These are phyloP conservation scores for Isatis tinctoria DNA, from an alignment of 345 rosid genomes.

Conservation along the genomic window DNA sequence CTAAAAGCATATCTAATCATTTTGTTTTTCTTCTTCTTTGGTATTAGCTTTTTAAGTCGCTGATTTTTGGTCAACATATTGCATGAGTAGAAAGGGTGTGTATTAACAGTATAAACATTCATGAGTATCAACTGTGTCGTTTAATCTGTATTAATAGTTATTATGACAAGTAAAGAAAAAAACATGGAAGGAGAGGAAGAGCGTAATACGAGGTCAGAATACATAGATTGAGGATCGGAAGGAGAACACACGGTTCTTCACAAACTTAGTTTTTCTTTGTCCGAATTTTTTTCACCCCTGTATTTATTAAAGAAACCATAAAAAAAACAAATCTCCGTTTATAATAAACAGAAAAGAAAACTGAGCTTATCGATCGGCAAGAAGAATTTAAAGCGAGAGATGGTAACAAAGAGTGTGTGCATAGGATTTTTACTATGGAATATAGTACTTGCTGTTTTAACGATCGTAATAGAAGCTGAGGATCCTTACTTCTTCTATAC, in stretches of 20 bases:
- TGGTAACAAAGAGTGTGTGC: conserved; percentile 1
- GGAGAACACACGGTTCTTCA: conserved; percentile 14
- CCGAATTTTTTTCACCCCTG: neutral
- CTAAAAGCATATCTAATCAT: no score
- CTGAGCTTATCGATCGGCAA: neutral
- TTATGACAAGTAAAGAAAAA: neutral
- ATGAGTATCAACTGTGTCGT: no score
- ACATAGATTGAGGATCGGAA: conserved; percentile 1
- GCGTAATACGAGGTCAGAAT: conserved; percentile 17
- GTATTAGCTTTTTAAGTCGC: neutral
- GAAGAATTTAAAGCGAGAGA: neutral
- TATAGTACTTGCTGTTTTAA: neutral
- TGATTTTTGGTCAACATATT: neutral
- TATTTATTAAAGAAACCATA: neutral
- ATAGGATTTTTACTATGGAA: neutral
- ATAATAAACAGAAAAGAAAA: neutral
- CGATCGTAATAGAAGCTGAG: conserved; percentile 36
- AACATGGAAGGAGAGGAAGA: conserved; percentile 11
- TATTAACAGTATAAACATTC: no score
- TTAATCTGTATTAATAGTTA: neutral
- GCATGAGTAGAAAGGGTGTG: neutral
- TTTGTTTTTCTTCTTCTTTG: no score
- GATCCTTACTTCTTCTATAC: conserved; percentile 56
- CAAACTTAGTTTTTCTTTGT: neutral
- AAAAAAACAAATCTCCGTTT: neutral